Evolutionary conservation across 805 yeast genomes (phyloP).

Genomic region (Maudiozyma bulderi): DNA sequence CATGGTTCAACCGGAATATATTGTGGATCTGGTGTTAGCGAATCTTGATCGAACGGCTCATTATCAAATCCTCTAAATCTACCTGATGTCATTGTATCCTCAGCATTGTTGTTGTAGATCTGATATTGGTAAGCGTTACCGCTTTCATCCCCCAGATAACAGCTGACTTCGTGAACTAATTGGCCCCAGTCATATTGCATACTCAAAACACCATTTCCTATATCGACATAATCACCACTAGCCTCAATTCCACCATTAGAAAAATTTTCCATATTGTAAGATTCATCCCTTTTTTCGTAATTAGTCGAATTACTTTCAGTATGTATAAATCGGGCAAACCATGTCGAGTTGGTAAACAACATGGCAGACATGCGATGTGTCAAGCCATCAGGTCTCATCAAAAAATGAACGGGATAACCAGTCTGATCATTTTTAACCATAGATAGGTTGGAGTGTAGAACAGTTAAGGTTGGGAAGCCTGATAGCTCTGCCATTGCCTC

Average conservation of each 20-base stretch:
- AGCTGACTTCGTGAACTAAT: not conserved
- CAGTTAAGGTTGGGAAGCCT: not conserved
- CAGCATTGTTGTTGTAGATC: not conserved
- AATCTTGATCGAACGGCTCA: not conserved
- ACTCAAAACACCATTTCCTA: not conserved
- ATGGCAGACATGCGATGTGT: not conserved
- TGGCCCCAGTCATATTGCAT: not conserved
- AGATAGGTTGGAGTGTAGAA: not conserved
- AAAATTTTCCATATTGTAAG: not conserved
- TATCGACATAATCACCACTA: not conserved
- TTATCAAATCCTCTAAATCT: not conserved
- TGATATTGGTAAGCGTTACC: not conserved
- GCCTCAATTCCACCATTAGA: not conserved
- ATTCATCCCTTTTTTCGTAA: not conserved
- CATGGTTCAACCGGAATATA: not conserved
- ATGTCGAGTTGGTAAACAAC: not conserved
- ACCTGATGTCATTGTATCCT: not conserved
- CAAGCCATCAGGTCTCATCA: not conserved
- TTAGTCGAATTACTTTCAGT: not conserved
- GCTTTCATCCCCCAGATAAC: not conserved
- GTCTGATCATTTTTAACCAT: not conserved
- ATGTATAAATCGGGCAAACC: not conserved
- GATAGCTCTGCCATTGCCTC: not conserved
- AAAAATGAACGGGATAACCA: not conserved
- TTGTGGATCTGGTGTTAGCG: not conserved